Conservation (phyloP, 2,329 filamentous ascomycete genomes). For the Arthrobotrys iridis region DNA sequence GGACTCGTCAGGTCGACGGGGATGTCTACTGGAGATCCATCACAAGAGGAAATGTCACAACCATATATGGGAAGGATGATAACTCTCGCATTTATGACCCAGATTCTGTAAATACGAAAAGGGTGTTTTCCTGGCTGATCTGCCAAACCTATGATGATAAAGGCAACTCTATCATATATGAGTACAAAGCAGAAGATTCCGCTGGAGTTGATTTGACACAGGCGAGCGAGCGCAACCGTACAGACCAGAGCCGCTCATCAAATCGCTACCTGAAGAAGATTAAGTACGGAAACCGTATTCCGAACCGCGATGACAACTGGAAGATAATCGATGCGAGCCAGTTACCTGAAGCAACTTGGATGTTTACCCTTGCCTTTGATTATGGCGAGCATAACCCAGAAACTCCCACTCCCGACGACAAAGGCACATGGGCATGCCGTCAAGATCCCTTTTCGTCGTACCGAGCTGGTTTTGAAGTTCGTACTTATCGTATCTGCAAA, state of each 20-base stretch:
- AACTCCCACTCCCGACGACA: constrained; percentile 24
- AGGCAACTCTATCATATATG: constrained; percentile 56
- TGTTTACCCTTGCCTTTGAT: constrained; percentile 61
- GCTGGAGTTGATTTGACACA: neutral
- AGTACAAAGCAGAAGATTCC: constrained; percentile 57
- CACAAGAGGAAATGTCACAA: constrained; percentile 51
- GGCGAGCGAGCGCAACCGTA: neutral
- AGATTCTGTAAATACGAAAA: neutral
- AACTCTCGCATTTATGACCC: constrained; percentile 6
- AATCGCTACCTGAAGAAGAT: constrained; percentile 53
- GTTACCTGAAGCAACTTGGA: constrained; percentile 54
- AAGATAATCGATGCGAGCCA: neutral
- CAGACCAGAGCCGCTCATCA: neutral
- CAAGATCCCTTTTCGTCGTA: constrained; percentile 59
- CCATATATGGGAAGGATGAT: constrained; percentile 32
- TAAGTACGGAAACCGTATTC: constrained; percentile 55
- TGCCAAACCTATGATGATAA: constrained; percentile 36
- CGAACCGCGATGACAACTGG: neutral
- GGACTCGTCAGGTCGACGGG: neutral
- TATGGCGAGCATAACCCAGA: constrained; percentile 60
- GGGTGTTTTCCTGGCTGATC: constrained; percentile 57
- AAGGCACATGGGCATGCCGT: constrained; percentile 55
- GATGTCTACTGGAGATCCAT: constrained; percentile 56
- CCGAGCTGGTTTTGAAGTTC: constrained; percentile 59
- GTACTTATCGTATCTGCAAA: constrained; percentile 59